Conservation (phyloP, 2,329 filamentous ascomycete genomes). For the Lojkania enalia region DNA sequence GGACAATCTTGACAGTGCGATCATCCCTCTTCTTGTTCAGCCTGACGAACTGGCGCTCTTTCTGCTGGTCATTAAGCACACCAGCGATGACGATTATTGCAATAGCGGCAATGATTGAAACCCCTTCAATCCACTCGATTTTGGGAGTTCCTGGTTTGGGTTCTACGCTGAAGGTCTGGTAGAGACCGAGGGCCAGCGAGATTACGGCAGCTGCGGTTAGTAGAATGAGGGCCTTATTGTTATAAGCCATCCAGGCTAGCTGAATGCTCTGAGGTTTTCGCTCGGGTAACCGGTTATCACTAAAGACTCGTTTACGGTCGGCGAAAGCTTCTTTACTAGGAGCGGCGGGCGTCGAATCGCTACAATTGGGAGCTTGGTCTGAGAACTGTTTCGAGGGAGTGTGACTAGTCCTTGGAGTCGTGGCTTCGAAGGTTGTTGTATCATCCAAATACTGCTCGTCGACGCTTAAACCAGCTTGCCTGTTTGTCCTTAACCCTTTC, state of each 20-base stretch:
- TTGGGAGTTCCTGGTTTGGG: conserved; percentile 57
- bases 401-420: conserved; percentile 27
- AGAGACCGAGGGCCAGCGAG: conserved; percentile 73
- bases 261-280: conserved; percentile 71
- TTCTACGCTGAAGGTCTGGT: conserved; percentile 65
- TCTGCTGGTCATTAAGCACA: conserved; percentile 42
- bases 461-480: conserved; percentile 67
- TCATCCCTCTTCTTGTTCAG: conserved; percentile 44
- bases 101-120: conserved; percentile 40
- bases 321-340: conserved; percentile 47
- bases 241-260: conserved; percentile 80
- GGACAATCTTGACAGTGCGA: conserved; percentile 51
- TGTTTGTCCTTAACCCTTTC: conserved; percentile 70
- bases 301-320: conserved; percentile 72
- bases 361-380: conserved; percentile 11
- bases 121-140: conserved; percentile 52
- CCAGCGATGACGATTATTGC: conserved; percentile 41
- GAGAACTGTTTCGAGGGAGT: conserved; percentile 22
- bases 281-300: conserved; percentile 69
- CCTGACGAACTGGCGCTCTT: conserved; percentile 38
- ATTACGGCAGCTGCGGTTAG: conserved; percentile 71
- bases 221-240: conserved; percentile 77
- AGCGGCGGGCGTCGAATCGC: conserved; percentile 28
- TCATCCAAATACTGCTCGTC: conserved; percentile 70
- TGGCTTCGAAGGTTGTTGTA: conserved; percentile 68